These are phyloP conservation scores for Fusarium sp. DNA, from an alignment of 2,329 filamentous ascomycete genomes.

Conservation along the genomic window DNA sequence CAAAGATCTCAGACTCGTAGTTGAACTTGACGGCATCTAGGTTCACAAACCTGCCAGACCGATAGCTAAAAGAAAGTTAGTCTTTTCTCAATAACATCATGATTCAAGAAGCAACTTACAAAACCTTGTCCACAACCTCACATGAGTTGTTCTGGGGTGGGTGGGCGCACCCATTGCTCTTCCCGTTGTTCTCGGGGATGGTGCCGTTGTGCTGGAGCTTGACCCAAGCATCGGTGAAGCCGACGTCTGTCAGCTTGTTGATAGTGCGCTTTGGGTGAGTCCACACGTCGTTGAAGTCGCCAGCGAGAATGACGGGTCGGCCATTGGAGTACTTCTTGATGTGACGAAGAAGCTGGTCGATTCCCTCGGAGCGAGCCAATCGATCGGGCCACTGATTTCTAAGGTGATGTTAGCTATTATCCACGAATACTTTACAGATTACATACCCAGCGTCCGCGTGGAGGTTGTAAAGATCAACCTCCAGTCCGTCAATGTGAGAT, in stretches of 20 bases:
- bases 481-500: not conserved
- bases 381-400: not conserved
- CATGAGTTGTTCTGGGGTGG: not conserved
- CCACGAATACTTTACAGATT: accelerated
- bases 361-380: not conserved
- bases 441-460: constrained; percentile 65
- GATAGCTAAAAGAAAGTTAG: not conserved
- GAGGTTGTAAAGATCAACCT: constrained; percentile 67
- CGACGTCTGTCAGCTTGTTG: not conserved
- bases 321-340: not conserved
- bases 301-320: not conserved
- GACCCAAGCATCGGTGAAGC: not conserved
- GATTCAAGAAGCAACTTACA: not conserved
- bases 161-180: not conserved
- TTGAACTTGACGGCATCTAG: not conserved
- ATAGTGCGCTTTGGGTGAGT: not conserved
- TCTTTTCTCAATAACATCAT: not conserved
- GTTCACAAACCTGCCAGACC: not conserved
- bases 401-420: not conserved
- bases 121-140: not conserved
- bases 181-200: not conserved
- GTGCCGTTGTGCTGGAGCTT: not conserved
- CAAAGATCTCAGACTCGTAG: not conserved
- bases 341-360: not conserved
- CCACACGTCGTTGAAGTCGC: not conserved